These are phyloP conservation scores for Craspedostauros australis DNA, from an alignment of 108 stramenopile genomes.

Conservation along the genomic window DNA sequence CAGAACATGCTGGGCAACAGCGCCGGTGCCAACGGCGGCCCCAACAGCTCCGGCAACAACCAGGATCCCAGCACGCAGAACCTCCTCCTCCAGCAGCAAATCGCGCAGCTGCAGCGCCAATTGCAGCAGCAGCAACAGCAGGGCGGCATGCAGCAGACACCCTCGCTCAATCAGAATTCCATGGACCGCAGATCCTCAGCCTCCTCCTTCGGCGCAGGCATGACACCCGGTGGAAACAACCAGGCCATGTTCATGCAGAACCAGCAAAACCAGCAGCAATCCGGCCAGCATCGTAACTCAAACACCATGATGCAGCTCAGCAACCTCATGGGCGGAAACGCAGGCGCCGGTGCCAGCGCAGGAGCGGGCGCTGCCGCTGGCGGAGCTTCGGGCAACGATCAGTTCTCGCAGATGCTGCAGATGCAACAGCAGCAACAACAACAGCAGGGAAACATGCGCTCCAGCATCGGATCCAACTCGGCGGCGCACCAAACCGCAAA, in stretches of 20 bases:
- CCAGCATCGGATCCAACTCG: constrained; percentile 2
- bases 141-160: too few relatives aligned
- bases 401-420: not conserved
- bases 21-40: not conserved
- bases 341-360: constrained; percentile 3
- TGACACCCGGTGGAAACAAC: too few relatives aligned
- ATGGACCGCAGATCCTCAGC: too few relatives aligned
- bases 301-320: constrained; percentile 6
- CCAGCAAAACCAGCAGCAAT: constrained; percentile 26
- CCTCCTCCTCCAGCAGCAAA: constrained; percentile 26
- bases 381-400: not conserved
- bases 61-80: constrained; percentile 13
- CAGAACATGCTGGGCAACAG: not conserved
- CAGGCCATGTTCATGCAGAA: not conserved
- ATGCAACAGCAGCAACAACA: constrained; percentile 17
- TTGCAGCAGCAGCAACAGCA: constrained; percentile 11
- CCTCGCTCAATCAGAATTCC: too few relatives aligned
- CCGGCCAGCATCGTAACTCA: constrained; percentile 3
- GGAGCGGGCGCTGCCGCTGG: not conserved
- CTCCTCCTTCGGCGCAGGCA: too few relatives aligned
- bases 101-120: constrained; percentile 25
- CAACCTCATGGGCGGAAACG: constrained; percentile 4
- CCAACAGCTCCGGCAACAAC: not conserved
- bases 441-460: constrained; percentile 7
- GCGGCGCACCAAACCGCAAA: constrained; percentile 1